Evolutionary conservation across 73 alveolate species (phyloP).

Genomic region (Stentor roeselii): DNA sequence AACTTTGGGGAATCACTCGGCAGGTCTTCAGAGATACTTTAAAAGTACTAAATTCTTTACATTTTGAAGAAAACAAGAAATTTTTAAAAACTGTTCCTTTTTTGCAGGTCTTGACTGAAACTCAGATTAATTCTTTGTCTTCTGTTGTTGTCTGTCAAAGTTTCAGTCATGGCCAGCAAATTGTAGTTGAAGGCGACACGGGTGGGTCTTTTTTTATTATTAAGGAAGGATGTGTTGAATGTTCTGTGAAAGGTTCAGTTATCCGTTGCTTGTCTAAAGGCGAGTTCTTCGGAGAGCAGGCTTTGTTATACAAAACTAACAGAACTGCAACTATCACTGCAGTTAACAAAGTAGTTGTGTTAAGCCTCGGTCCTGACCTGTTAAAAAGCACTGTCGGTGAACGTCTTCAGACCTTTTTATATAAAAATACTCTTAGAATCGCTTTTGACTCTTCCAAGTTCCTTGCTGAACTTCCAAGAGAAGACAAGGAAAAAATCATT

Average conservation of each 20-base stretch:
- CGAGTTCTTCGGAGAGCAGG: slow-evolving; percentile 45
- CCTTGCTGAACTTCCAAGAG: neutral
- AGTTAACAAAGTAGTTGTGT: neutral
- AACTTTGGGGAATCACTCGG: slow-evolving; percentile 84
- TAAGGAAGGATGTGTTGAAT: slow-evolving; percentile 62
- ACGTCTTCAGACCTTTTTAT: neutral
- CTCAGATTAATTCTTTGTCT: neutral
- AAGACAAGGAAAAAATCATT: neutral
- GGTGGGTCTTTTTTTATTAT: slow-evolving; percentile 69
- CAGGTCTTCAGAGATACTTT: slow-evolving; percentile 69
- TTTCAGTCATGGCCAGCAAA: slow-evolving; percentile 40
- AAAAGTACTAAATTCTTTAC: slow-evolving; percentile 31
- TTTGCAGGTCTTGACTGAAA: neutral
- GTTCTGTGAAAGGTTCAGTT: slow-evolving; percentile 44
- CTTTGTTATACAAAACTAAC: slow-evolving; percentile 36
- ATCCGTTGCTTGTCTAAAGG: slow-evolving; percentile 52
- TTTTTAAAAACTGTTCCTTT: slow-evolving; percentile 35
- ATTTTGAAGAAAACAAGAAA: slow-evolving; percentile 37
- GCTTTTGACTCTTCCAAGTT: neutral
- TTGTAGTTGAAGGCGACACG: slow-evolving; percentile 78
- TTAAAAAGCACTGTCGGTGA: neutral
- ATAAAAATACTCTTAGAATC: slow-evolving; percentile 1
- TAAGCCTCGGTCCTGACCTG: neutral
- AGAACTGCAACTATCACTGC: slow-evolving; percentile 57
- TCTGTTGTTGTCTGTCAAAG: neutral